A percentile compares a stretch with the other conserved stretches of the same genome.
Evolutionary conservation across 306 rosid species (phyloP).

Genomic region (Gillenia trifoliata): DNA sequence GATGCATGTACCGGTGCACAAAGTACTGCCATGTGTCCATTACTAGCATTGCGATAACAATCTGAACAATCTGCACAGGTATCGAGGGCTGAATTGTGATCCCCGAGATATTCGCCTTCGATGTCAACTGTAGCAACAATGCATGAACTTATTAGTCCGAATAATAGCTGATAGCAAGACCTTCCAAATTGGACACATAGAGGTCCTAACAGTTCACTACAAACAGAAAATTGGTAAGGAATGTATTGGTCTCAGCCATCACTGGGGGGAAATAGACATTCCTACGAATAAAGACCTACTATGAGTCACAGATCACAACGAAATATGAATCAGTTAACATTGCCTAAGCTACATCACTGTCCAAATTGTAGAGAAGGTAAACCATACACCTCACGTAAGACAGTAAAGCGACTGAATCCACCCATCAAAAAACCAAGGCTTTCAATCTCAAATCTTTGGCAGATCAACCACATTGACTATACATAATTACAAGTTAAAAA

Average conservation of each 20-base stretch:
- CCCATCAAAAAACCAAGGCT: not conserved
- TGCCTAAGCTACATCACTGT: not conserved
- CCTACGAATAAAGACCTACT: not conserved
- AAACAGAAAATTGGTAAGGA: not conserved
- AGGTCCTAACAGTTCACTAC: not conserved
- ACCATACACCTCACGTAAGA: not conserved
- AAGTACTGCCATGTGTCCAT: constrained; percentile 95
- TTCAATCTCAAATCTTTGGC: not conserved
- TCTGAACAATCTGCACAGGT: constrained; percentile 46
- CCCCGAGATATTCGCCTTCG: constrained; percentile 38
- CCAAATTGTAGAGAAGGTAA: not conserved
- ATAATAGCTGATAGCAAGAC: not conserved
- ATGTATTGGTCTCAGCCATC: not conserved
- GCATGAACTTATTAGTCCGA: constrained; percentile 5
- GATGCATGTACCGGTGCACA: constrained; percentile 88
- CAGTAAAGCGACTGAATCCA: not conserved
- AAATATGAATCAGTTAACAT: not conserved
- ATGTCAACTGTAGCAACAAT: constrained; percentile 49
- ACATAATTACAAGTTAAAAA: not conserved
- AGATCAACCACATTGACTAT: not conserved
- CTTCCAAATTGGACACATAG: not conserved
- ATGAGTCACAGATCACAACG: not conserved
- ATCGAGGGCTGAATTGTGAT: constrained; percentile 50
- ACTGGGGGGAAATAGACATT: not conserved
- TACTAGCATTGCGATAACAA: constrained; percentile 69